Conservation (phyloP, 495 filamentous ascomycete genomes). For the Daldinia concentrica region DNA sequence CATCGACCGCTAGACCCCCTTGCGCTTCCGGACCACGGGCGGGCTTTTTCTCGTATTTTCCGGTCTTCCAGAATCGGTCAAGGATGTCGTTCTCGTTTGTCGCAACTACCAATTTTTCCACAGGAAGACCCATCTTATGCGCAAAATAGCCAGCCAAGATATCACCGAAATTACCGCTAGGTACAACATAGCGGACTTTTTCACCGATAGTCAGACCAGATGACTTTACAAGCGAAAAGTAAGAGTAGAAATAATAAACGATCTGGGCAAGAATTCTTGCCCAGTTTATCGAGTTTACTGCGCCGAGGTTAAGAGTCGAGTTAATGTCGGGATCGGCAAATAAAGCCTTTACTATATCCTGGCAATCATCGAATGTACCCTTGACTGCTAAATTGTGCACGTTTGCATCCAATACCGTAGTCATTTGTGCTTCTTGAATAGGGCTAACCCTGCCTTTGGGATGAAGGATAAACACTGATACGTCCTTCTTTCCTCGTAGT, state of each 20-base stretch:
- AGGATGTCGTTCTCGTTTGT: constrained; percentile 95
- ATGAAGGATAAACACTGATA: constrained; percentile 88
- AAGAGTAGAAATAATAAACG: constrained; percentile 90
- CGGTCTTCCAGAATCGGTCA: constrained; percentile 83
- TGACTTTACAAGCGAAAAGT: constrained; percentile 75
- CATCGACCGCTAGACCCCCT: constrained; percentile 67
- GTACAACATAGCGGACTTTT: constrained; percentile 81
- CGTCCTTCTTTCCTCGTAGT: constrained; percentile 95
- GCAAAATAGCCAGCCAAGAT: constrained; percentile 94
- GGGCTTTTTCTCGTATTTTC: constrained; percentile 80
- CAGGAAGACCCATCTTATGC: constrained; percentile 86
- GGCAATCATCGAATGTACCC: constrained; percentile 95
- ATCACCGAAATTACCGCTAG: constrained; percentile 97
- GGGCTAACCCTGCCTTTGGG: constrained; percentile 85
- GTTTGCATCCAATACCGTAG: constrained; percentile 84
- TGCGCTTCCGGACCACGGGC: constrained; percentile 62
- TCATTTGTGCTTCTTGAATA: constrained; percentile 96
- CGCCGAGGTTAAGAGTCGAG: constrained; percentile 75
- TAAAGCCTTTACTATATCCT: constrained; percentile 92
- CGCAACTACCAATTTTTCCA: constrained; percentile 83
- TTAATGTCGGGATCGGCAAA: constrained; percentile 85
- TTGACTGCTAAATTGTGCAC: constrained; percentile 87
- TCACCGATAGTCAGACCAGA: constrained; percentile 60
- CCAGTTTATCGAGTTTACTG: constrained; percentile 92
- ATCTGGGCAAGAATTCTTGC: constrained; percentile 93